Evolutionary conservation across 2,329 filamentous ascomycete species (phyloP).

Genomic region (Xylaria hypoxylon): DNA sequence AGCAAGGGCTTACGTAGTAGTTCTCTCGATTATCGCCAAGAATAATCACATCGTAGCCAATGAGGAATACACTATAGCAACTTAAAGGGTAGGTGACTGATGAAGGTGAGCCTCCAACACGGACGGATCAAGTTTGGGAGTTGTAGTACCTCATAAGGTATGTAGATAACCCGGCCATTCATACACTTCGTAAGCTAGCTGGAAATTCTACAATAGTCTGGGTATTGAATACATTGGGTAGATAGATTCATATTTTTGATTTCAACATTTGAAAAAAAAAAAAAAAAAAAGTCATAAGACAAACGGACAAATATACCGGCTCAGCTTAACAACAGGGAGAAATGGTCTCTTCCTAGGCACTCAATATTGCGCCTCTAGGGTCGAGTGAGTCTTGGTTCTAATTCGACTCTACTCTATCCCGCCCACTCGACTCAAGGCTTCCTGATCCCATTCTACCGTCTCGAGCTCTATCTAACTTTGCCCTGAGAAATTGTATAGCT

Average conservation of each 20-base stretch:
- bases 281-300: not conserved
- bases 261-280: not conserved
- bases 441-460: not conserved
- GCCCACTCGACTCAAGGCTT: not conserved
- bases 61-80: no score
- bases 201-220: not conserved
- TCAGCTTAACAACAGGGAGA: not conserved
- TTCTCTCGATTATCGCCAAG: slow-evolving; percentile 1
- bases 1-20: not conserved
- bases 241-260: not conserved
- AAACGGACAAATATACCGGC: not conserved
- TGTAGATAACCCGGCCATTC: not conserved
- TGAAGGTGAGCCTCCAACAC: not conserved
- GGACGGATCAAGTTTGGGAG: no score
- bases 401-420: not conserved
- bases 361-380: not conserved
- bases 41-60: not conserved
- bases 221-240: not conserved
- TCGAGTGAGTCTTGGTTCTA: not conserved
- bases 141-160: not conserved
- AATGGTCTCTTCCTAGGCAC: not conserved
- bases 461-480: not conserved
- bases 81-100: slow-evolving; percentile 3
- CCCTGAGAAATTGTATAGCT: not conserved
- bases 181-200: not conserved